Percentiles rank a stretch among this genome's conserved stretches.
phyloP scores from a whole-genome alignment of 306 rosid genomes.

The Sindora glabra region DNA sequence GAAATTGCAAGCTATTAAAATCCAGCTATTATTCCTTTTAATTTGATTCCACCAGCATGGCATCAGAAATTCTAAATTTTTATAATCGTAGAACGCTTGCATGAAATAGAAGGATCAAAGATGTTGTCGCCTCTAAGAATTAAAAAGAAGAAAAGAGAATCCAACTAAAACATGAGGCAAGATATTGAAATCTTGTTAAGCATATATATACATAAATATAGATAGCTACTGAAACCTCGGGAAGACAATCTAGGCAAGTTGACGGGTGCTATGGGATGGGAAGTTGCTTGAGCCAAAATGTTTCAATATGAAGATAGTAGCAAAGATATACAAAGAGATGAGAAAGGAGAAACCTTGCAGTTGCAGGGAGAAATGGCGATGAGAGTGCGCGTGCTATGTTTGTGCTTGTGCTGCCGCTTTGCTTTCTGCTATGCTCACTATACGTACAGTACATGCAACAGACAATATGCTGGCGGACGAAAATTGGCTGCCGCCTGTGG shows the following conservation, averaged over 20 bases:
- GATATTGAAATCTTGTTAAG: background rate
- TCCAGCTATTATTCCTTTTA: too few relatives aligned
- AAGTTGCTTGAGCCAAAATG: background rate
- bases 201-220: background rate
- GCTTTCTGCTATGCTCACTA: background rate
- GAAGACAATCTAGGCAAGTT: background rate
- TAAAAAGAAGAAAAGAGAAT: background rate
- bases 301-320: background rate
- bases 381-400: background rate
- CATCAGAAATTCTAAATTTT: too few relatives aligned
- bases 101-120: background rate
- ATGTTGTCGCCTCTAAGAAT: background rate
- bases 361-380: background rate
- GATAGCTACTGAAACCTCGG: background rate
- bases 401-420: background rate
- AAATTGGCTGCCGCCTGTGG: too few relatives aligned
- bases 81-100: too few relatives aligned
- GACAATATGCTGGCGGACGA: background rate
- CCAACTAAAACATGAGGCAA: background rate
- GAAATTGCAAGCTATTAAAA: too few relatives aligned
- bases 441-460: background rate
- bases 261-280: background rate
- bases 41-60: too few relatives aligned
- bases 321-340: background rate
- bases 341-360: background rate